A percentile compares a stretch with the other conserved stretches of the same genome.
Conservation (phyloP, 1,139 yeast species). For the Zygoascus meyerae region DNA sequence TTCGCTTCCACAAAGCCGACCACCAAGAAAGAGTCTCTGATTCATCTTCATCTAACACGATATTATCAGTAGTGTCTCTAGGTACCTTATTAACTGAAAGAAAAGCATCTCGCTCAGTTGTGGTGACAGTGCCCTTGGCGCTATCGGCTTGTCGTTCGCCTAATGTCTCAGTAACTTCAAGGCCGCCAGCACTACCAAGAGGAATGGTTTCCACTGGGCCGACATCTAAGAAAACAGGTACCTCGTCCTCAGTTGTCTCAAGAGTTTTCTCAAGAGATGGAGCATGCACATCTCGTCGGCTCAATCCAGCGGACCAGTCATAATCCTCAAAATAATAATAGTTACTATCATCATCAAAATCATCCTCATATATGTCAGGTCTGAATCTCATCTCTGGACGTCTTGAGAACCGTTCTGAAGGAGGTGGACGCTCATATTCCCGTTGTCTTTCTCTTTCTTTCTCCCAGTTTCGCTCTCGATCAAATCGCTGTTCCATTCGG, state of each 20-base stretch:
- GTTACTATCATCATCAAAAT: slow-evolving; percentile 6
- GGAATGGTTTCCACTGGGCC: slow-evolving; percentile 3
- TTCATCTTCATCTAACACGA: not conserved
- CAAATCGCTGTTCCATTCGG: not conserved
- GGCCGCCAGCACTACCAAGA: not conserved
- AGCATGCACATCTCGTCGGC: not conserved
- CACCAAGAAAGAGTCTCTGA: slow-evolving; percentile 4
- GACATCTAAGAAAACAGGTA: slow-evolving; percentile 6
- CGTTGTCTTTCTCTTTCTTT: not conserved
- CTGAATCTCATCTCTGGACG: not conserved
- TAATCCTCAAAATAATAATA: slow-evolving; percentile 11
- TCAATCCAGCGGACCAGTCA: slow-evolving; percentile 6
- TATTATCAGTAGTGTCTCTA: not conserved
- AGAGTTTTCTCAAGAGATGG: not conserved
- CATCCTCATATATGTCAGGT: slow-evolving; percentile 4
- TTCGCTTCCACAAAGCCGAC: slow-evolving; percentile 5
- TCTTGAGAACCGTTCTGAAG: slow-evolving; percentile 3
- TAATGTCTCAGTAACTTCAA: slow-evolving; percentile 1
- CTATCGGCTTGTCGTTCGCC: too few species aligned
- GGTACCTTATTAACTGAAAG: not conserved
- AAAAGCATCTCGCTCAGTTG: too few species aligned
- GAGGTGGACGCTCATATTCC: not conserved
- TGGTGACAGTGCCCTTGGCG: too few species aligned
- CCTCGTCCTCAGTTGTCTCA: slow-evolving; percentile 1
- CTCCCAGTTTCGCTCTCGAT: slow-evolving; percentile 1